These are phyloP conservation scores for Aspergillus pseudonomiae DNA, from an alignment of 2,329 filamentous ascomycete genomes.

Conservation along the genomic window DNA sequence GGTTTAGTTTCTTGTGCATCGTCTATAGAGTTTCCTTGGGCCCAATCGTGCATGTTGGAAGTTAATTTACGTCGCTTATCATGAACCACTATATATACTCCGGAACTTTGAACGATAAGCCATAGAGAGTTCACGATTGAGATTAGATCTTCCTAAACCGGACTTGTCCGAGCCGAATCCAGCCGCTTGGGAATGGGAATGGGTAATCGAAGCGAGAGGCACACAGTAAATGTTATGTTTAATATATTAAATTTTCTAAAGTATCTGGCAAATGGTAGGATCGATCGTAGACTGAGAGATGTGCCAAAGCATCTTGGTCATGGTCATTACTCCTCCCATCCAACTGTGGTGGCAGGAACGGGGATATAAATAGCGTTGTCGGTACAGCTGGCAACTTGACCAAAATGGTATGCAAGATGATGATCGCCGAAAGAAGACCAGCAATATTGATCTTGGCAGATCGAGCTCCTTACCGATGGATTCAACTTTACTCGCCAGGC, in stretches of 20 bases:
- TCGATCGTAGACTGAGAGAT: too few relatives aligned
- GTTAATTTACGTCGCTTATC: neutral
- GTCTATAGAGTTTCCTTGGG: neutral
- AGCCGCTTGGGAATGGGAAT: neutral
- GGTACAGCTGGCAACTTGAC: neutral
- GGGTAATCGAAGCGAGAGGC: neutral
- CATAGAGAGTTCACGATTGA: neutral
- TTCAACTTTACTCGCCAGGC: conserved; percentile 17
- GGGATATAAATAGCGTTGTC: neutral
- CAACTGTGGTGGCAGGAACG: neutral
- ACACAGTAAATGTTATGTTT: neutral
- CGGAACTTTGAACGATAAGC: neutral
- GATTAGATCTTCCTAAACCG: neutral
- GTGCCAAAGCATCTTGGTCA: neutral
- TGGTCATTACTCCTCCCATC: neutral
- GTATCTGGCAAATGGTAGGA: neutral
- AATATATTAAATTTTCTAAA: neutral
- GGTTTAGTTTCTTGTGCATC: neutral
- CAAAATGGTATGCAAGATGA: neutral
- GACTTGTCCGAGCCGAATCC: neutral
- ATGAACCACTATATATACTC: neutral
- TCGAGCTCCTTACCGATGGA: conserved; percentile 16
- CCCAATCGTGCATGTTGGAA: neutral
- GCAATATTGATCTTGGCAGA: neutral
- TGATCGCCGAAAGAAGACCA: neutral